Evolutionary conservation across 371 early-diverging fungal species (phyloP), one percentile per base, ranked within the genome.

Genomic region (Mortierella sp.): DNA sequence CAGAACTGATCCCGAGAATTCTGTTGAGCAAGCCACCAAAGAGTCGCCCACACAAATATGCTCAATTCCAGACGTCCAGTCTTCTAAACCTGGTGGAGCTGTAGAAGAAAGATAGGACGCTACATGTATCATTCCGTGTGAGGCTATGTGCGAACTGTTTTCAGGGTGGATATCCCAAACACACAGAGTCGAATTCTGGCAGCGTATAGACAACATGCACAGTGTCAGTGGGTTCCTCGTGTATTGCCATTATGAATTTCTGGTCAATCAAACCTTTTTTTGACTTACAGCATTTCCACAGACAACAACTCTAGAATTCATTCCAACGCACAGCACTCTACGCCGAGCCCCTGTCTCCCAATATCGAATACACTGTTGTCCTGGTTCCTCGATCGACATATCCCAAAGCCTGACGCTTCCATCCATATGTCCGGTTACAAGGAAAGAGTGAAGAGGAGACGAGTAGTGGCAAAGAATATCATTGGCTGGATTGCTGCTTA

Each of bases 381-480:
- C 67, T 19, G 85, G 58, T 2, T 73, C 50, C 40, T 72, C 67
- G 21, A 84, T 73, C 3, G 62, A 65, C 36, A 84, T 61, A 70
- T 90, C 84, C 88, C 90, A 88, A 1, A 90, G 79, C 0, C 87
- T 74, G 6, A 90, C 88, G 11, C 88, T 83, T 19, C 90, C 90
- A 66, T 89, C 85, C 57, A 90, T 65, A 32, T 85, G 86, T 15
- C 90, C 90, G 1, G 89, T 90, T 4, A 87, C 88, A 19, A 90
- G 41, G 72, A 85, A 88, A 8, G 75, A 53, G 3, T 87, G 82
- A 0, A 80, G 58, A 1, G 85, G 77, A 16, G 86, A 84, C 0
- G 88, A 77, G 48, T 84, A 87, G 60, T 88, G 90, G 40, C 88
- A 89, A 4, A 86, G 78, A 21, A 90, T 85, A 3, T 84, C 83